phyloP scores from a whole-genome alignment of 1,139 yeast genomes.

The Suhomyces yuchorum region DNA sequence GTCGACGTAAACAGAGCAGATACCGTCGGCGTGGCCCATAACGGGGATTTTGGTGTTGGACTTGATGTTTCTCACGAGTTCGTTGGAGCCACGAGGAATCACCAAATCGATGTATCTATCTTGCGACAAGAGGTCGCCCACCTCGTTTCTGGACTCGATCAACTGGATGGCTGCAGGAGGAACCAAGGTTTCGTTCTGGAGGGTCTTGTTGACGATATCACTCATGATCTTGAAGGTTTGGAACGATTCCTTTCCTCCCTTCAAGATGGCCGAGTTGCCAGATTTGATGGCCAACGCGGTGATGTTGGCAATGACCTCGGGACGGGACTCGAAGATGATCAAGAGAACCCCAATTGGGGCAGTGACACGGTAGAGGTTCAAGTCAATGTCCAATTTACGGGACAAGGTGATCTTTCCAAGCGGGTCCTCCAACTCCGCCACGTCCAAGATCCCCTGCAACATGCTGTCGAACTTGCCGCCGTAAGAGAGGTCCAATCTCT shows the following conservation, averaged over 20 bases:
- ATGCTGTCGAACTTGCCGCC: slow-evolving; percentile 88
- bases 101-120: slow-evolving; percentile 92
- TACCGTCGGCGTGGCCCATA: slow-evolving; percentile 98
- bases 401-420: slow-evolving; percentile 84
- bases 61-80: slow-evolving; percentile 82
- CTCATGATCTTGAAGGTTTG: slow-evolving; percentile 87
- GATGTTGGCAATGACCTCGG: slow-evolving; percentile 97
- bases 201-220: slow-evolving; percentile 61
- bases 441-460: slow-evolving; percentile 94
- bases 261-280: slow-evolving; percentile 92
- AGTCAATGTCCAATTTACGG: slow-evolving; percentile 81
- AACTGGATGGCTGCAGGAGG: slow-evolving; percentile 84
- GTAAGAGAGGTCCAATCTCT: slow-evolving; percentile 77
- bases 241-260: slow-evolving; percentile 93
- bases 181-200: slow-evolving; percentile 60
- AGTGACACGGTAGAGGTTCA: slow-evolving; percentile 77
- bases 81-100: slow-evolving; percentile 95
- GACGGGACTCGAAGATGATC: slow-evolving; percentile 94
- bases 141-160: slow-evolving; percentile 87
- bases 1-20: slow-evolving; percentile 86
- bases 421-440: slow-evolving; percentile 85
- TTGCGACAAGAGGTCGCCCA: slow-evolving; percentile 77
- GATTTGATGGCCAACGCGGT: slow-evolving; percentile 94
- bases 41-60: slow-evolving; percentile 91
- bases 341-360: slow-evolving; percentile 94